Evolutionary conservation across 768 basidiomycete species (phyloP), one percentile per base, ranked within the genome.

Genomic region (Asterophora parasitica): DNA sequence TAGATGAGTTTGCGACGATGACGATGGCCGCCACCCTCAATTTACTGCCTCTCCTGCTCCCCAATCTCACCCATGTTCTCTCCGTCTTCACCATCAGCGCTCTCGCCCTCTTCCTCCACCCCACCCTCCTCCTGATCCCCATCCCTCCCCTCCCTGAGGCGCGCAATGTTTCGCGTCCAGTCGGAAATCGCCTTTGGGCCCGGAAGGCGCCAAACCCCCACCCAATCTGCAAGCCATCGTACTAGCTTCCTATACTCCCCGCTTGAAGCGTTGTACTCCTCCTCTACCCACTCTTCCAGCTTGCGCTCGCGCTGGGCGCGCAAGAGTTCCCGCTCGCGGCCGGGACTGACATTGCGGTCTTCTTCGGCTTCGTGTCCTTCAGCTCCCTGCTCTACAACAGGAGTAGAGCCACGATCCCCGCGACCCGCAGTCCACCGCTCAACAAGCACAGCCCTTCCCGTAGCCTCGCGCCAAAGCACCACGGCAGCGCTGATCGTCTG

Each of bases 401-500:
- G 23, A 23, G 23, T 23, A 23, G 23, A 23, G 3, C 23, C 23
- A 23, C 23, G 23, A 52, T 55, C 66, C 36, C 54, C 55, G 33
- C 61, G 58, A n/a, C 65, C 60, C 42, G 56, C 39, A 16, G 40
- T 65, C 60, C 67, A 71, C 46, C 66, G 51, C 58, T 83, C 37
- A 33, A 52, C 39, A 20, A 40, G 5, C 48, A 23, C 39, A 44
- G 79, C 76, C 36, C 78, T 75, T 45, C 80, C 63, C 52, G 79
- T 78, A 26, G 85, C 79, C 58, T 92, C 88, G 5, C 73, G 74
- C 80, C 88, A 90, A 50, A 85, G 77, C 37, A 81, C 78, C 42
- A 92, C 59, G 16, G 81, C 79, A 0, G 81, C 59, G 1, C 81
- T 75, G 10, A 92, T 63, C 12, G 84, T 83, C 33, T 70, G 64